Conservation (phyloP, 768 basidiomycete genomes). For the Lyophyllum atratum region DNA sequence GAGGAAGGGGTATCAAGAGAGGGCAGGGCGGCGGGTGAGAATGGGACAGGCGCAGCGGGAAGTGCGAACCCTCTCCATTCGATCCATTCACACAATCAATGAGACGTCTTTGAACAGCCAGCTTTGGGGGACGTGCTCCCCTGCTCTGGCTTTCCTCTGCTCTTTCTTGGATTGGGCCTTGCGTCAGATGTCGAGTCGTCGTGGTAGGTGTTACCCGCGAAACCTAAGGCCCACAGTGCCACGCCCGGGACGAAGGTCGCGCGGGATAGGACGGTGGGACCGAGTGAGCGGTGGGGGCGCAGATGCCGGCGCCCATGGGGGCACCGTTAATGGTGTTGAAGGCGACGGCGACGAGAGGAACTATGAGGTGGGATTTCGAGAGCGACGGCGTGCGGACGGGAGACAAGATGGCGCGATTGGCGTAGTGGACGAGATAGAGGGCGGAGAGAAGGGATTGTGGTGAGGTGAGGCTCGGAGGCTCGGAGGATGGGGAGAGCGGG, state of each 20-base stretch:
- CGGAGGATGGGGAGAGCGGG: constrained; percentile 43
- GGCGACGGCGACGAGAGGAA: constrained; percentile 51
- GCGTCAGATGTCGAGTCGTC: constrained; percentile 87
- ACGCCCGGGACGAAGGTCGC: constrained; percentile 64
- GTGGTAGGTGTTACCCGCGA: constrained; percentile 80
- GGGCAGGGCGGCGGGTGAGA: constrained; percentile 55
- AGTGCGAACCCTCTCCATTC: constrained; percentile 92
- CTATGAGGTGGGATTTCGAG: constrained; percentile 70
- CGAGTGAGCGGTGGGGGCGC: constrained; percentile 52
- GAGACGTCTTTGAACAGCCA: constrained; percentile 77
- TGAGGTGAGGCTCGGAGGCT: constrained; percentile 30
- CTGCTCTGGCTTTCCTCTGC: constrained; percentile 15
- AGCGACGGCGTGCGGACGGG: constrained; percentile 81
- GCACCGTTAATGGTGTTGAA: constrained; percentile 80
- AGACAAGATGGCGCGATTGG: constrained; percentile 70
- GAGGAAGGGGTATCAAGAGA: constrained; percentile 8
- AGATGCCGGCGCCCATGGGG: constrained; percentile 70
- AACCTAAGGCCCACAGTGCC: constrained; percentile 67
- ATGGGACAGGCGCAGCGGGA: constrained; percentile 61
- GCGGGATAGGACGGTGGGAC: constrained; percentile 30
- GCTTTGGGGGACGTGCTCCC: constrained; percentile 64
- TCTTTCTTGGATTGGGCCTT: constrained; percentile 46
- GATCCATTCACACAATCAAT: constrained; percentile 93
- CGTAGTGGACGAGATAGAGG: constrained; percentile 76
- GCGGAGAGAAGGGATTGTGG: constrained; percentile 52